Percentiles rank a stretch among this genome's conserved stretches.
Evolutionary conservation across 371 early-diverging fungal genomes (phyloP).

Genomic region (Lichtheimia ornata): DNA sequence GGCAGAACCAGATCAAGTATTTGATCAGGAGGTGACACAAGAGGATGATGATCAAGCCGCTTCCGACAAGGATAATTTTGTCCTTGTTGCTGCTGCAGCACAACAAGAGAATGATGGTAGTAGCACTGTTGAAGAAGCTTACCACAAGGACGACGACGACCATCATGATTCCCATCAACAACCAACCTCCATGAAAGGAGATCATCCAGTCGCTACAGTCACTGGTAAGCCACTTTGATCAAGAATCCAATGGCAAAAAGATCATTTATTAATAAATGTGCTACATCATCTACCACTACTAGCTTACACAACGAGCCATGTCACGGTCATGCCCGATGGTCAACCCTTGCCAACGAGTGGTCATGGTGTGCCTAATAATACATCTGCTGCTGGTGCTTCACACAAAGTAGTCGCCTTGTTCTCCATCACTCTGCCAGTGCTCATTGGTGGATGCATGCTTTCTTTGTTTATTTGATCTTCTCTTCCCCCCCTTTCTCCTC

Average conservation of each 20-base stretch:
- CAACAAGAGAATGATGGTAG: too few species aligned
- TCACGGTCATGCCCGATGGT: conserved; percentile 7
- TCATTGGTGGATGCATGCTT: too few species aligned
- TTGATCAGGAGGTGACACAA: conserved; percentile 2
- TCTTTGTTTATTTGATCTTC: too few species aligned
- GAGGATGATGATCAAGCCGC: background rate
- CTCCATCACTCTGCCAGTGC: too few species aligned
- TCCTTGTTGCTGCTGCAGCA: background rate
- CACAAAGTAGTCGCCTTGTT: too few species aligned
- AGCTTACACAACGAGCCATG: conserved; percentile 9
- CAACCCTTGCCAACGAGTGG: background rate
- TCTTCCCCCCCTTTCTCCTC: too few species aligned
- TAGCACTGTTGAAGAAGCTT: too few species aligned
- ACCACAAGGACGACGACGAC: too few species aligned
- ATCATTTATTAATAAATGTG: background rate
- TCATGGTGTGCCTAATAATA: too few species aligned
- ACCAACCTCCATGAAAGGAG: background rate
- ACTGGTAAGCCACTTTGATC: conserved; percentile 1
- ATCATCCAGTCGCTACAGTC: background rate
- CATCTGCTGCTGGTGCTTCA: too few species aligned
- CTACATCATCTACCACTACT: background rate
- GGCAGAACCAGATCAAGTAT: background rate
- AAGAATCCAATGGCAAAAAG: background rate
- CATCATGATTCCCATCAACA: background rate
- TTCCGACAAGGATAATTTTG: background rate